Base-by-base conservation (phyloP, 306 rosid species). In the Prunus mume region DNA sequence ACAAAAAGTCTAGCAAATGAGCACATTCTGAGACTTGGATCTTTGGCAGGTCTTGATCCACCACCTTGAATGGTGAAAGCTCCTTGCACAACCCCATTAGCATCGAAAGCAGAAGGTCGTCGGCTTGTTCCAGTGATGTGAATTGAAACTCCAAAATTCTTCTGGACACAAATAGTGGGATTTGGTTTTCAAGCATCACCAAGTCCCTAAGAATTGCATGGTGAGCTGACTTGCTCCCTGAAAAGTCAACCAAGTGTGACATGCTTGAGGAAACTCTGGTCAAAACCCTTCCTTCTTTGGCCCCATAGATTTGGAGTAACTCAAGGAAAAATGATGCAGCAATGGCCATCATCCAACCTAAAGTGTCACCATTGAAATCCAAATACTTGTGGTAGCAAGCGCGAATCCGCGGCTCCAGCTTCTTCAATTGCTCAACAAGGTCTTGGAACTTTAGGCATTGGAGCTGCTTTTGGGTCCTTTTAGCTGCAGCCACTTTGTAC, bases 181-280 rank as follows among this genome's bases (percentile, higher is more conserved):
- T 83, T 81, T 91, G 97, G 65, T 93, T 91, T 85, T 91, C 97
- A 2, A 93, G 86, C 97, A 87, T 91, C 2, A 91, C 83, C n/a
- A 87, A 28, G 70, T 93, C 98, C 68, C 90, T 91, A 56, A 93
- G 86, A 56, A 90, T 85, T 55, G 91, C 87, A 78, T 88, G 84
- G 68, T 87, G 88, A 0, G 86, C 88, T 8, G 92, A 87, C 69
- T 89, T 91, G 46, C 65, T 80, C 18, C 95, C 90, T 4, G 85
- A 83, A 77, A 65, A 74, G 65, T 91, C 96, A 9, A 91, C 85
- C 82, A 91, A 86, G 70, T 86, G 87, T 34, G 91, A 89, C 93
- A 90, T 86, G 69, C 81, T 84, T 0, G 93, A 86, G 13, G 89
- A 90, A 67, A 81, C 72, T 64, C 80, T 76, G 0, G 60, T 60